phyloP scores from a whole-genome alignment of 1,284 basidiomycete species.

The Ustilago sp. region DNA sequence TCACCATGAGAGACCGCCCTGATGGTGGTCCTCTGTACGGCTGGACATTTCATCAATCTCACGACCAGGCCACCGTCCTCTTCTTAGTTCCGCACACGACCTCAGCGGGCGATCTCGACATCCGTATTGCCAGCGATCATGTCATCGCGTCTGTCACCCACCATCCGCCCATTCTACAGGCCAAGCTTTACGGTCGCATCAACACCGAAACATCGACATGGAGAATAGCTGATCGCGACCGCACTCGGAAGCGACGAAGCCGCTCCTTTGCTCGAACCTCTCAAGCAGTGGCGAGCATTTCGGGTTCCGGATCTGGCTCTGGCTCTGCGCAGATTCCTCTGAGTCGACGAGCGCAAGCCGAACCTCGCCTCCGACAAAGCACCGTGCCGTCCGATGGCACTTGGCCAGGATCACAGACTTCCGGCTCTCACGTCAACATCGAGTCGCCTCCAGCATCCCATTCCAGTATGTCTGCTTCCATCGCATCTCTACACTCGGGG shows the following conservation, averaged over 20 bases:
- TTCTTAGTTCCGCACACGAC: constrained; percentile 53
- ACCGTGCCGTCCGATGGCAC: constrained; percentile 14
- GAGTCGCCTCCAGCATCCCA: constrained; percentile 39
- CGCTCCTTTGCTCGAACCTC: constrained; percentile 33
- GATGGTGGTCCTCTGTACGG: constrained; percentile 52
- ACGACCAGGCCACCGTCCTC: constrained; percentile 60
- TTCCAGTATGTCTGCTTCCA: constrained; percentile 41
- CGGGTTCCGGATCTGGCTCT: constrained; percentile 18
- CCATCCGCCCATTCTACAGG: constrained; percentile 54
- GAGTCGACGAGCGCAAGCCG: not conserved
- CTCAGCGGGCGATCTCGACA: constrained; percentile 44
- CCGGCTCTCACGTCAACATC: constrained; percentile 16
- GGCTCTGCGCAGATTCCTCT: constrained; percentile 15
- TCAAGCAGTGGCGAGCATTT: constrained; percentile 19
- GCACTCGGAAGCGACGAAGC: constrained; percentile 33
- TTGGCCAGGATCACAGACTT: constrained; percentile 11
- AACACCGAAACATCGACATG: constrained; percentile 55
- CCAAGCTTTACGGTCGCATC: constrained; percentile 55
- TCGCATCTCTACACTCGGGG: constrained; percentile 38
- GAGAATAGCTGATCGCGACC: constrained; percentile 54
- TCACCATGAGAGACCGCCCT: too few relatives aligned
- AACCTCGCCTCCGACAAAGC: not conserved
- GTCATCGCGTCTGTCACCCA: constrained; percentile 49
- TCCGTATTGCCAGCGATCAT: constrained; percentile 49
- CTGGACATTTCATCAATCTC: constrained; percentile 60